Base-by-base conservation (phyloP, 176 grass and related monocot genomes). In the Cenchrus americanus region DNA sequence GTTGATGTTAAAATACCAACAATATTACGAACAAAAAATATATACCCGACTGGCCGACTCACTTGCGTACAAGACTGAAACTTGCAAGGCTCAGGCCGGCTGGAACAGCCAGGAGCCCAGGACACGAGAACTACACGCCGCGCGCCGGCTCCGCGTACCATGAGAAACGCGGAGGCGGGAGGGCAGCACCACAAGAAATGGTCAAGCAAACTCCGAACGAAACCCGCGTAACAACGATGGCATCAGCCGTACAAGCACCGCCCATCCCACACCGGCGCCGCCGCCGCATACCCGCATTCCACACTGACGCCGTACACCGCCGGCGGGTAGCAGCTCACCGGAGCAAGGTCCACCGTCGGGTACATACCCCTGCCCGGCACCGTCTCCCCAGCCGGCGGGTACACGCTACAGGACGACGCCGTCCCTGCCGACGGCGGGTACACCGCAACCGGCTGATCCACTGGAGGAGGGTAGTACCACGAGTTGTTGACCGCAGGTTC, bases 211-310 rank as follows among this genome's bases (percentile, higher is more conserved):
- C 4, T 47, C 3, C 34, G 2, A 70, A 70, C 0, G 21, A 57
- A 57, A 59, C 8, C 60, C 82, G 47, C 57, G 82, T 26, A 6
- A 17, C 42, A 53, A 53, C 15, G 15, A 63, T 13, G 52, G 41
- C 52, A 54, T 90, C 77, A 88, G 30, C 80, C 8, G 65, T 90
- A 82, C 71, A 69, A 47, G 54, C 69, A 85, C 77, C 81, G 82
- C 10, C 51, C 58, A 10, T 84, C 80, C 70, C 70, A 85, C 43
- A 44, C 43, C 43, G 43, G 43, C 66, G 65, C 55, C 48, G 40
- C 50, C 43, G 79, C 69, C 23, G 76, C 69, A 23, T 87, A 87
- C 17, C 80, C 60, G 37, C 69, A 71, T 1, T 4, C 64, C 15
- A 70, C 73, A 1, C 62, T 52, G 71, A 70, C 73, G 0, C 62